Conservation (phyloP, 1,139 yeast species). For the Yamadazyma taylorii region DNA sequence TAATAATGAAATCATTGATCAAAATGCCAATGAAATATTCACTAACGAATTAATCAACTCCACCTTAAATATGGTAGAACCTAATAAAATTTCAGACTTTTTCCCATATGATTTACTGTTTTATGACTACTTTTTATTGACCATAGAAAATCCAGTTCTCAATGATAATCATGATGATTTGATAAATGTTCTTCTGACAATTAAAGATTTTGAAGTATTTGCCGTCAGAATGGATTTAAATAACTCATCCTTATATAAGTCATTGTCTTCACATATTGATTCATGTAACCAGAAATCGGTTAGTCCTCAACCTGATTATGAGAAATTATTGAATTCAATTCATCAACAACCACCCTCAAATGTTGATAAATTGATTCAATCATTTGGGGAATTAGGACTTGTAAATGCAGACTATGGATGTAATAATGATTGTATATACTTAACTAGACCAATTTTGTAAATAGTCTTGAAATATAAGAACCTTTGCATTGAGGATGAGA, state of each 20-base stretch:
- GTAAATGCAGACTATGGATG: constrained; percentile 26
- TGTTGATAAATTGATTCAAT: constrained; percentile 20
- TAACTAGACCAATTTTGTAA: not conserved
- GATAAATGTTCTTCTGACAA: constrained; percentile 20
- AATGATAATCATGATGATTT: constrained; percentile 23
- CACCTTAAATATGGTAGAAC: constrained; percentile 5
- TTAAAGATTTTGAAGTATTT: constrained; percentile 24
- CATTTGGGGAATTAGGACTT: constrained; percentile 32
- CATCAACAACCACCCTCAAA: constrained; percentile 6
- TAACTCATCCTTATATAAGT: constrained; percentile 1
- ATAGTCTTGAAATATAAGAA: not conserved
- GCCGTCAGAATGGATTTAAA: constrained; percentile 28
- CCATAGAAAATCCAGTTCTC: constrained; percentile 17
- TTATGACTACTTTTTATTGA: constrained; percentile 27
- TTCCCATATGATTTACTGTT: constrained; percentile 37
- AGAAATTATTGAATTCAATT: not conserved
- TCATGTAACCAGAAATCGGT: no score
- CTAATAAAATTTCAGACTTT: constrained; percentile 11
- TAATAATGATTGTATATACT: constrained; percentile 19
- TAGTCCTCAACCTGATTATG: constrained; percentile 1
- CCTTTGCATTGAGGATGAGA: no score
- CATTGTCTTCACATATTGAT: not conserved
- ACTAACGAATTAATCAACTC: constrained; percentile 5
- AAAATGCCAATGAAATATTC: constrained; percentile 5
- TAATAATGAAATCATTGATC: constrained; percentile 3